Base-by-base conservation (phyloP, 73 alveolate species). In the Tetrahymena malaccensis region DNA sequence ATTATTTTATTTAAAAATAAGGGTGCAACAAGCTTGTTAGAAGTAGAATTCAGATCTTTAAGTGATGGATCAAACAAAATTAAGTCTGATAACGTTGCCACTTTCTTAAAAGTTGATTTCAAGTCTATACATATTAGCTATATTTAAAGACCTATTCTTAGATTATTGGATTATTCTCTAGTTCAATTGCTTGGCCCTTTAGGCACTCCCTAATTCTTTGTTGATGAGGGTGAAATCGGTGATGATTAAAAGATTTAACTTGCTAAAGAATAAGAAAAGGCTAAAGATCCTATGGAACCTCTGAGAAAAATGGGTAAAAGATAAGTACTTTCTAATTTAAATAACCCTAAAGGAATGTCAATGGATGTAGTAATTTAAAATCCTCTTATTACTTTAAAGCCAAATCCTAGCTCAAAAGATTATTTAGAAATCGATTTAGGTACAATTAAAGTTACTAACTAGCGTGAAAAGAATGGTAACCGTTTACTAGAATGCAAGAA, bases 361-460 rank as follows among this genome's bases (percentile, higher is more conserved):
- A 70, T 95, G 50, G 94, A 95, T 95, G 97, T 95, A 7, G 40
- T 34, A 21, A 95, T 95, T 22, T n/a, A 50, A 43, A 85, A 95
- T 95, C 97, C 97, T 50, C 94, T 85, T 50, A 94, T 95, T 22
- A 95, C 94, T 33, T 43, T 95, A 19, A 55, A 95, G 84, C 97
- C 97, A 27, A 85, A 85, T 50, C 85, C 93, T 50, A 93, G 43
- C 16, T 35, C 58, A 43, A 21, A 43, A 9, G 40, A 94, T 9
- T 55, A 84, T 1, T 55, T 95, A 89, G 94, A 85, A 21, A 95
- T 95, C 33, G 97, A 95, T 95, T 38, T 95, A 10, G 97, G 97
- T 85, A 95, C 93, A 4, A 95, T 95, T 89, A 22, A 70, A 31
- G 95, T 95, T 33, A 25, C 97, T 31, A 95, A 95, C 33, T 38